Percentiles rank a stretch among this genome's conserved stretches.
Evolutionary conservation across 2,329 filamentous ascomycete species (phyloP).

Genomic region (Botryosphaeria dothidea): DNA sequence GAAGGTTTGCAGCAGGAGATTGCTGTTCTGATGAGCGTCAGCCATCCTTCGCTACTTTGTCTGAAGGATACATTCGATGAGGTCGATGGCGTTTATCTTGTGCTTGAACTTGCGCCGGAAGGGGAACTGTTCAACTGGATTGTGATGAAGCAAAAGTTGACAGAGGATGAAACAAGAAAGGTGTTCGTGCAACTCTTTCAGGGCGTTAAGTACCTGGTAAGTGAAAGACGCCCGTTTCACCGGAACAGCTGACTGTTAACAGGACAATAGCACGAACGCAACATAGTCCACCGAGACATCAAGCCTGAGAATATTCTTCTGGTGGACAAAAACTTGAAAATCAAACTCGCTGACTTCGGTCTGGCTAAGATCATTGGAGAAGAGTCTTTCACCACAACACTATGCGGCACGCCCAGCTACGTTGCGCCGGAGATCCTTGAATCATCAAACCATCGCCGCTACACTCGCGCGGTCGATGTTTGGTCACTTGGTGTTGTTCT

Average conservation of each 20-base stretch:
- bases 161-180: constrained; percentile 79
- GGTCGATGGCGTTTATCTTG: constrained; percentile 82
- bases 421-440: constrained; percentile 94
- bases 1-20: constrained; percentile 94
- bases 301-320: constrained; percentile 96
- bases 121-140: constrained; percentile 97
- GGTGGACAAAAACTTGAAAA: constrained; percentile 77
- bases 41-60: constrained; percentile 88
- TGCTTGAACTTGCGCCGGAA: constrained; percentile 86
- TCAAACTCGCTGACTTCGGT: constrained; percentile 95
- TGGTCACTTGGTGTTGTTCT: constrained; percentile 98
- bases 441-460: constrained; percentile 77
- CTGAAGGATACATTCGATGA: constrained; percentile 96
- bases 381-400: constrained; percentile 93
- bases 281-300: constrained; percentile 96
- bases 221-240: constrained; percentile 28
- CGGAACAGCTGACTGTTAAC: constrained; percentile 16
- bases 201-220: constrained; percentile 90
- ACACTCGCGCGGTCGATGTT: constrained; percentile 92
- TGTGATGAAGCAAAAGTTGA: constrained; percentile 84
- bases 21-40: constrained; percentile 94
- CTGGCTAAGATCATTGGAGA: constrained; percentile 98
- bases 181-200: constrained; percentile 91
- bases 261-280: constrained; percentile 78
- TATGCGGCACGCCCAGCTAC: constrained; percentile 95